Percentiles rank a stretch among this genome's conserved stretches.
Evolutionary conservation across 176 grass and related monocot species (phyloP).

Genomic region (Carex littledalei): DNA sequence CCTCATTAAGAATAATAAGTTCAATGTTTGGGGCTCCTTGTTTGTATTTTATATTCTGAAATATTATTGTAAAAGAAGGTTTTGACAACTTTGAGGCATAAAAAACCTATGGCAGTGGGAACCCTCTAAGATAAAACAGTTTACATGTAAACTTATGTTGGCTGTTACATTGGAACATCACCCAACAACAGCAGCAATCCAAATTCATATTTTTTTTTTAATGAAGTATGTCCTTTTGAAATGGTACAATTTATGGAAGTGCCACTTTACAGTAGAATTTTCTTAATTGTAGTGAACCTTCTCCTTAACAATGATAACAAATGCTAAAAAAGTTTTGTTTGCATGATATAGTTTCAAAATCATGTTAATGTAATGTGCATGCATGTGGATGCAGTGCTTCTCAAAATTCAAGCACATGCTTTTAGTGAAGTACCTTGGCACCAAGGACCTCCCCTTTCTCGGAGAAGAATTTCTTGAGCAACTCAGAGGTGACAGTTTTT

Average conservation of each 20-base stretch:
- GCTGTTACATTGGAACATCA: background rate
- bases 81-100: background rate
- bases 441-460: conserved; percentile 84
- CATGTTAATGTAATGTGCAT: background rate
- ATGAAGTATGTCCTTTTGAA: background rate
- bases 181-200: background rate
- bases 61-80: background rate
- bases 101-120: background rate
- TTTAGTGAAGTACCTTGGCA: conserved; percentile 28
- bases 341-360: background rate
- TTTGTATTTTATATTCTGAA: background rate
- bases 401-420: background rate
- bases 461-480: conserved; percentile 85
- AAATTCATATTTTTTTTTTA: background rate
- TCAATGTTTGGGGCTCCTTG: background rate
- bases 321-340: background rate
- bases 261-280: too few species aligned
- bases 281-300: background rate
- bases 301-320: background rate
- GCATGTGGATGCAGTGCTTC: background rate
- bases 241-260: background rate
- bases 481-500: conserved; percentile 60
- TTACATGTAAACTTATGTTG: background rate
- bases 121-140: background rate
- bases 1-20: background rate